Percentiles rank a stretch among this genome's conserved stretches.
Conservation (phyloP, 2,329 filamentous ascomycete species). For the Fusarium continuum region DNA sequence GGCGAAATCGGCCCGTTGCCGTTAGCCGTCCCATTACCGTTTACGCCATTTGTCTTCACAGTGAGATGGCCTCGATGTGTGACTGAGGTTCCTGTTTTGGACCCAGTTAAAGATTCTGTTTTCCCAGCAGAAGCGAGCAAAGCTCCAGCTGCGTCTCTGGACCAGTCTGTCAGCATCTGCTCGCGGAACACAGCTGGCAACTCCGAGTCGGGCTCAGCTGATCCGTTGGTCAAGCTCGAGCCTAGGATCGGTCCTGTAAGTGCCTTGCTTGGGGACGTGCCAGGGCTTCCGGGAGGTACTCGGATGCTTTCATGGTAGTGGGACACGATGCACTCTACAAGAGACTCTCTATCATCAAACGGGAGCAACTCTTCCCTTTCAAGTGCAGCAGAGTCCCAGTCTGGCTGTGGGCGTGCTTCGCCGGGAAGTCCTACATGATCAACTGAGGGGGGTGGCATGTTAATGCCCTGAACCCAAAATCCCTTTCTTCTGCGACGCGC, state of each 20-base stretch:
- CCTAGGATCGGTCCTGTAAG: constrained; percentile 70
- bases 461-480: constrained; percentile 81
- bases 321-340: constrained; percentile 78
- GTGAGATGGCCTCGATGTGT: constrained; percentile 65
- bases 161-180: constrained; percentile 83
- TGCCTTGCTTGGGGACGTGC: constrained; percentile 72
- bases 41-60: constrained; percentile 59
- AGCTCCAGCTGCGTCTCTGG: constrained; percentile 75
- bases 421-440: constrained; percentile 68
- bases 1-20: constrained; percentile 55
- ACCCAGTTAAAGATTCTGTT: constrained; percentile 79
- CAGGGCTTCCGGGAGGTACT: constrained; percentile 75
- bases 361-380: constrained; percentile 73
- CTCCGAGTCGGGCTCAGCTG: constrained; percentile 56
- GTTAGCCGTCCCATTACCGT: constrained; percentile 44
- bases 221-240: constrained; percentile 54
- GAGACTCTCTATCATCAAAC: constrained; percentile 75
- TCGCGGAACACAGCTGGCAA: constrained; percentile 75
- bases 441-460: constrained; percentile 72
- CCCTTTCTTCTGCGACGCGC: constrained; percentile 75
- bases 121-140: constrained; percentile 74
- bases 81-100: constrained; percentile 69
- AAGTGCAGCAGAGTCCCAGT: constrained; percentile 61
- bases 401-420: constrained; percentile 53
- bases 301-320: constrained; percentile 71